Evolutionary conservation across 148 eudicot genomes (phyloP).

Genomic region (Pouteria glomerata): DNA sequence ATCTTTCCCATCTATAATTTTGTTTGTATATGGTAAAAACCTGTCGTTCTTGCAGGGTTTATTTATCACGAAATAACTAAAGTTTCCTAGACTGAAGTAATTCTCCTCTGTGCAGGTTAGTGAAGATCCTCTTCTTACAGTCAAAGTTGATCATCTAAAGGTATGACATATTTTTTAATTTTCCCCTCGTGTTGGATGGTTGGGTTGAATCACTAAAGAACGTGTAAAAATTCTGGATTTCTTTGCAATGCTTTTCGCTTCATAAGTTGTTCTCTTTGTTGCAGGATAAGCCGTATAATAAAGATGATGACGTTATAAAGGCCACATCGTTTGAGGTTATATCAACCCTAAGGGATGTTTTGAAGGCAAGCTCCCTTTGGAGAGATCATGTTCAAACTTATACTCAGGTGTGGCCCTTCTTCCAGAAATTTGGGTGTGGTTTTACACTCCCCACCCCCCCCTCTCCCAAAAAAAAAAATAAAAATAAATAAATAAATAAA

Average conservation of each 20-base stretch:
- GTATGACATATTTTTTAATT: constrained; percentile 26
- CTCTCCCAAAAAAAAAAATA: not conserved
- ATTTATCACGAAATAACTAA: too few species aligned
- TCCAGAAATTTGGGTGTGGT: not conserved
- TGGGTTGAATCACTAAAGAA: not conserved
- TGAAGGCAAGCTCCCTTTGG: constrained; percentile 95
- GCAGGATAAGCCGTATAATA: constrained; percentile 81
- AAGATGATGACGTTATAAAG: constrained; percentile 91
- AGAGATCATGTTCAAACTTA: constrained; percentile 96
- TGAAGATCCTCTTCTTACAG: constrained; percentile 96
- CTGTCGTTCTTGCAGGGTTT: too few species aligned
- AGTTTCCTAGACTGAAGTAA: constrained; percentile 2
- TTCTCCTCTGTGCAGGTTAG: constrained; percentile 57
- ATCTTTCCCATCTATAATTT: not conserved
- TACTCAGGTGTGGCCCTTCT: constrained; percentile 52
- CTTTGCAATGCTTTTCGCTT: constrained; percentile 9
- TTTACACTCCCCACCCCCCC: not conserved
- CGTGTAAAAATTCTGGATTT: not conserved
- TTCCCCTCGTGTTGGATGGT: not conserved
- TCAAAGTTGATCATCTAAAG: constrained; percentile 95
- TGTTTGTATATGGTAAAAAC: not conserved
- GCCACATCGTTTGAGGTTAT: constrained; percentile 98
- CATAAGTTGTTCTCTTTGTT: constrained; percentile 17
- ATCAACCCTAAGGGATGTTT: constrained; percentile 88
- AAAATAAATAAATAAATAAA: too few species aligned